phyloP scores from a whole-genome alignment of 768 basidiomycete genomes.

The Collybia sordida region DNA sequence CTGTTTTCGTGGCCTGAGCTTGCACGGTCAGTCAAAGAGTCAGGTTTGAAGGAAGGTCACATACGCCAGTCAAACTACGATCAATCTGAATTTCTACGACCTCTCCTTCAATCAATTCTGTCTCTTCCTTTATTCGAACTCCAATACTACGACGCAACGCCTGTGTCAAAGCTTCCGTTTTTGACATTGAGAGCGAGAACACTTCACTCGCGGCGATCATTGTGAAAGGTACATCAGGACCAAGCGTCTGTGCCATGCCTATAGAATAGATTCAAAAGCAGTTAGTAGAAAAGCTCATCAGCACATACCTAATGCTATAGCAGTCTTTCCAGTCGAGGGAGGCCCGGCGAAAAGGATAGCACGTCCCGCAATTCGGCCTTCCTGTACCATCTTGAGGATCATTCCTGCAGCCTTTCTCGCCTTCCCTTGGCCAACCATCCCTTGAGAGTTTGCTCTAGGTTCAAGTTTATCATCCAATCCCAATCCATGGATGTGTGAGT shows the following conservation, averaged over 20 bases:
- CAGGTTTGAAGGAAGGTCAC: conserved; percentile 14
- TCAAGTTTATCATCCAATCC: conserved; percentile 92
- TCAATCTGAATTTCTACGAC: conserved; percentile 99
- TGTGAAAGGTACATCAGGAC: conserved; percentile 94
- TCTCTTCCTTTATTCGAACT: conserved; percentile 96
- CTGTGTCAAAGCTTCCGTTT: conserved; percentile 97
- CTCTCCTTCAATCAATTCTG: conserved; percentile 96
- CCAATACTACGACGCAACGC: conserved; percentile 96
- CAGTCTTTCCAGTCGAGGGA: conserved; percentile 96
- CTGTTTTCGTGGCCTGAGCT: conserved; percentile 90
- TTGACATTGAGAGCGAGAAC: conserved; percentile 97
- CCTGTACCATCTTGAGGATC: conserved; percentile 97
- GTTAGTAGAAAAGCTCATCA: neutral
- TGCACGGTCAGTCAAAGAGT: conserved; percentile 1
- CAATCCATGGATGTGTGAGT: conserved; percentile 94
- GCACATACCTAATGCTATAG: conserved; percentile 87
- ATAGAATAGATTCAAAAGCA: neutral
- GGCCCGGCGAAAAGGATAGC: conserved; percentile 98
- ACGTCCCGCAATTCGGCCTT: conserved; percentile 91
- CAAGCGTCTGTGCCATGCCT: conserved; percentile 97
- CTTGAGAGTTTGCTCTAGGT: conserved; percentile 85
- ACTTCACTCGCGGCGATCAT: conserved; percentile 98
- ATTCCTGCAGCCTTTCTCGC: conserved; percentile 97
- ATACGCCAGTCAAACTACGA: conserved; percentile 90
- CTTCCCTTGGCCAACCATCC: conserved; percentile 96